phyloP scores from a whole-genome alignment of 345 rosid species.

The Odontarrhena argentea region DNA sequence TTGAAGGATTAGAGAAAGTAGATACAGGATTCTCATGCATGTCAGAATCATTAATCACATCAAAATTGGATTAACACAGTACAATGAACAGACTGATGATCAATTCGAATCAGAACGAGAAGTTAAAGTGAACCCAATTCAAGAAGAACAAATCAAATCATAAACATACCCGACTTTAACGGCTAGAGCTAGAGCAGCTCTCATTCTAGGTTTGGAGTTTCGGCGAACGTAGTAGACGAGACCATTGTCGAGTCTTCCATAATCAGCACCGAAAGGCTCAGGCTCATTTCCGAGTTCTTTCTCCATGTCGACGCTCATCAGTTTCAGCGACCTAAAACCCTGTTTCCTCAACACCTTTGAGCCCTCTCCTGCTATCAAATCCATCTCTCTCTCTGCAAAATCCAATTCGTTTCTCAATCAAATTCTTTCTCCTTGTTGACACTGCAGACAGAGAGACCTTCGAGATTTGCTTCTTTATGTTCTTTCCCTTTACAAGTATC shows the following conservation, averaged over 20 bases:
- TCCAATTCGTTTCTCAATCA: conserved; percentile 31
- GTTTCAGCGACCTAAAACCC: conserved; percentile 82
- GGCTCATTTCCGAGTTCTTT: conserved; percentile 56
- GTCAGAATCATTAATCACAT: conserved; percentile 11
- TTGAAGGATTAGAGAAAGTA: too few relatives aligned
- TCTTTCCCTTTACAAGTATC: not conserved
- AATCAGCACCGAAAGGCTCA: conserved; percentile 70
- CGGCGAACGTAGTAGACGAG: conserved; percentile 81
- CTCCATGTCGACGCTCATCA: conserved; percentile 62
- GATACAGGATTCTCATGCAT: not conserved
- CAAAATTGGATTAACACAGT: conserved; percentile 32
- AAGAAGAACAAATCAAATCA: not conserved
- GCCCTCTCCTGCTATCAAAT: conserved; percentile 64
- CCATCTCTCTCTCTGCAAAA: conserved; percentile 47
- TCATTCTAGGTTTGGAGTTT: conserved; percentile 83
- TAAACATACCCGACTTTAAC: conserved; percentile 71
- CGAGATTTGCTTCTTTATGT: conserved; percentile 22
- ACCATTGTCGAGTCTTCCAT: conserved; percentile 81
- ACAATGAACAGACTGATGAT: not conserved
- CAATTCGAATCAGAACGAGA: conserved; percentile 16
- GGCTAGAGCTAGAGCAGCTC: conserved; percentile 90
- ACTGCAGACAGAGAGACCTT: conserved; percentile 29
- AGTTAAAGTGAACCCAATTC: not conserved
- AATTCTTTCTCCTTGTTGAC: conserved; percentile 23
- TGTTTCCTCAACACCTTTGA: conserved; percentile 60